Evolutionary conservation across 164 flowering plant genomes (phyloP).

Genomic region (Nymphaea colorata): DNA sequence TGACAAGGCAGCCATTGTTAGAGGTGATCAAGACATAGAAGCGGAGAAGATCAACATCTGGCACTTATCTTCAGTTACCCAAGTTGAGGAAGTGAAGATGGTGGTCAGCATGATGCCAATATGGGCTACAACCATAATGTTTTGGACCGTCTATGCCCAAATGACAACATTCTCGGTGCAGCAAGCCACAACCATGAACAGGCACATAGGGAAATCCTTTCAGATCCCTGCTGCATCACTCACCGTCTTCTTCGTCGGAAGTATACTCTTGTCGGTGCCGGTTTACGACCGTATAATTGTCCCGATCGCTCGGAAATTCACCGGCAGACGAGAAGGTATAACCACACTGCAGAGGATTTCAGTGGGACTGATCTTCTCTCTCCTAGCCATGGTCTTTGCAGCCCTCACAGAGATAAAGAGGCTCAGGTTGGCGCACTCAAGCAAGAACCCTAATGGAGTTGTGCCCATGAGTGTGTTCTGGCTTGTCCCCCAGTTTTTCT

Average conservation of each 20-base stretch:
- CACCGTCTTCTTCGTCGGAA: conserved; percentile 80
- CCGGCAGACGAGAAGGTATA: conserved; percentile 68
- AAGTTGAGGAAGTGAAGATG: conserved; percentile 14
- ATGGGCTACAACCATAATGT: conserved; percentile 63
- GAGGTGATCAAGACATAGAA: neutral
- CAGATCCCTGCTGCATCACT: conserved; percentile 89
- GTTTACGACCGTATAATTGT: conserved; percentile 65
- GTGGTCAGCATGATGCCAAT: conserved; percentile 26
- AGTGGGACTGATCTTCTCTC: conserved; percentile 59
- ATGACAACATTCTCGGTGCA: conserved; percentile 60
- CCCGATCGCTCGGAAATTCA: conserved; percentile 75
- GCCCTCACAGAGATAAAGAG: conserved; percentile 58
- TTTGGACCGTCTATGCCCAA: conserved; percentile 66
- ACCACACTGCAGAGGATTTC: conserved; percentile 64
- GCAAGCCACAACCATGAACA: conserved; percentile 58
- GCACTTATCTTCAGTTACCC: conserved; percentile 18
- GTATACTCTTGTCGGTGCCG: conserved; percentile 55
- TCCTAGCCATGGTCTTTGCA: conserved; percentile 70
- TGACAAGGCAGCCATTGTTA: conserved; percentile 31
- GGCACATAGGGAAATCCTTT: conserved; percentile 46
- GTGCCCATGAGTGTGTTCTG: conserved; percentile 65
- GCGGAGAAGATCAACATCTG: conserved; percentile 7
- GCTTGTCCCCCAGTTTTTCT: conserved; percentile 80
- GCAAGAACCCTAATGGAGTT: conserved; percentile 21
- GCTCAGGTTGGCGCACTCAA: conserved; percentile 34